phyloP scores from a whole-genome alignment of 805 yeast genomes.

The Candida peoriensis region DNA sequence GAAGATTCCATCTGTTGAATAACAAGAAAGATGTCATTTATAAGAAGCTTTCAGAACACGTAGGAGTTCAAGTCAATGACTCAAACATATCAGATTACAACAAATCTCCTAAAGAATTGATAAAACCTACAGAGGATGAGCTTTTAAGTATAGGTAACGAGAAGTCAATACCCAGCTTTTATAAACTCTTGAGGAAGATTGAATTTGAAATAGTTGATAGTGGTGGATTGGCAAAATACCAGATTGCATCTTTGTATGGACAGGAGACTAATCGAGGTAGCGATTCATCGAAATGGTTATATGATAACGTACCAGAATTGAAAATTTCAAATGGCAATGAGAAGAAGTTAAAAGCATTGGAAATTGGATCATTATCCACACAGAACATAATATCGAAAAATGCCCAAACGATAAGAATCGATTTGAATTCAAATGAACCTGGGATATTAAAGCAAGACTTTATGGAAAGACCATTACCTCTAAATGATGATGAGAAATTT shows the following conservation, averaged over 20 bases:
- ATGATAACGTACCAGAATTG: conserved; percentile 60
- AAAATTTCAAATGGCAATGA: conserved; percentile 3
- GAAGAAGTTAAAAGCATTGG: conserved; percentile 45
- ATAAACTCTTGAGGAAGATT: conserved; percentile 42
- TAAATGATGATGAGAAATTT: conserved; percentile 39
- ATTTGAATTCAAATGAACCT: conserved; percentile 74
- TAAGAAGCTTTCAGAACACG: conserved; percentile 23
- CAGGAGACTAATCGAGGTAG: conserved; percentile 80
- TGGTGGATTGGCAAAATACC: conserved; percentile 81
- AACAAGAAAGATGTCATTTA: conserved; percentile 46
- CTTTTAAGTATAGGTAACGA: conserved; percentile 12
- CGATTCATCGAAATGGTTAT: conserved; percentile 77
- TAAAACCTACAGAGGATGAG: conserved; percentile 15
- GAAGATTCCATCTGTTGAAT: conserved; percentile 69
- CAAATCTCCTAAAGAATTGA: conserved; percentile 3
- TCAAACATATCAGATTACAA: conserved; percentile 17
- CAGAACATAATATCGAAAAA: conserved; percentile 54
- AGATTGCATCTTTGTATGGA: conserved; percentile 80
- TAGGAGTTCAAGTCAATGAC: conserved; percentile 19
- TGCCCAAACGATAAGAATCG: conserved; percentile 50
- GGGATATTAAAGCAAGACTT: conserved; percentile 76
- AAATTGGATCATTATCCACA: conserved; percentile 77
- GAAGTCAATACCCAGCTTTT: conserved; percentile 16
- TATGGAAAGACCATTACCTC: conserved; percentile 68
- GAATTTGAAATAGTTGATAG: conserved; percentile 55